Evolutionary conservation across 768 basidiomycete genomes (phyloP).

Genomic region (Hypsizygus marmoreus): DNA sequence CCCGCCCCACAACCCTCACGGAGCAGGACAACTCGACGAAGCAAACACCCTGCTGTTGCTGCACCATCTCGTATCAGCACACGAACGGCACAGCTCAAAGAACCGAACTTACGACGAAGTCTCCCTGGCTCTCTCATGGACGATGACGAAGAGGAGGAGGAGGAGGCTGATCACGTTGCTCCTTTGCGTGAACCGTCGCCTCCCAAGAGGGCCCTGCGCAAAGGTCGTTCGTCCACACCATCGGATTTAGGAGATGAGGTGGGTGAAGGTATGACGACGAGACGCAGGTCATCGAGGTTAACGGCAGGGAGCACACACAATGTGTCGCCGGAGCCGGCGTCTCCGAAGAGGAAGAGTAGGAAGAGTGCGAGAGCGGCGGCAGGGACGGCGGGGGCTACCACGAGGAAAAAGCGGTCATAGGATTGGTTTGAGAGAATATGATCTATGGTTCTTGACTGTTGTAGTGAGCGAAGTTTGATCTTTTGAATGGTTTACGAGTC

Average conservation of each 20-base stretch:
- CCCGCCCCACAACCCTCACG: constrained; percentile 5
- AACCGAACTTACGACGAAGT: constrained; percentile 25
- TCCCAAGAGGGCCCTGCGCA: constrained; percentile 25
- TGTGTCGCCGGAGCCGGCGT: constrained; percentile 20
- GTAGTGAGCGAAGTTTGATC: too few relatives aligned
- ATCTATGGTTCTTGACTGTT: too few relatives aligned
- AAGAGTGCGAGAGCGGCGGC: constrained; percentile 13
- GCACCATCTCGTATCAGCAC: background rate
- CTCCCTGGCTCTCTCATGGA: constrained; percentile 48
- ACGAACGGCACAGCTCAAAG: constrained; percentile 6
- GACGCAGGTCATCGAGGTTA: constrained; percentile 47
- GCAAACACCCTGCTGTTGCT: background rate
- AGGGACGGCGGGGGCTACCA: background rate
- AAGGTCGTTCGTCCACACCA: constrained; percentile 31
- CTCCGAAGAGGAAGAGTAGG: constrained; percentile 22
- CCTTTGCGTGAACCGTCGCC: constrained; percentile 39
- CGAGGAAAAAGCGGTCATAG: constrained; percentile 20
- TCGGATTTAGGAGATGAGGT: constrained; percentile 34
- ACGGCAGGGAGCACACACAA: constrained; percentile 29
- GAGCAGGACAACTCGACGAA: constrained; percentile 1
- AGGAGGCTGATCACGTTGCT: constrained; percentile 22
- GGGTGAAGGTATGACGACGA: constrained; percentile 35
- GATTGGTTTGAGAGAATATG: too few relatives aligned
- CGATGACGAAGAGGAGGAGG: constrained; percentile 26
- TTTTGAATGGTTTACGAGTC: too few relatives aligned